phyloP scores from a whole-genome alignment of 176 grass and related monocot species.

The Musa troglodytarum region DNA sequence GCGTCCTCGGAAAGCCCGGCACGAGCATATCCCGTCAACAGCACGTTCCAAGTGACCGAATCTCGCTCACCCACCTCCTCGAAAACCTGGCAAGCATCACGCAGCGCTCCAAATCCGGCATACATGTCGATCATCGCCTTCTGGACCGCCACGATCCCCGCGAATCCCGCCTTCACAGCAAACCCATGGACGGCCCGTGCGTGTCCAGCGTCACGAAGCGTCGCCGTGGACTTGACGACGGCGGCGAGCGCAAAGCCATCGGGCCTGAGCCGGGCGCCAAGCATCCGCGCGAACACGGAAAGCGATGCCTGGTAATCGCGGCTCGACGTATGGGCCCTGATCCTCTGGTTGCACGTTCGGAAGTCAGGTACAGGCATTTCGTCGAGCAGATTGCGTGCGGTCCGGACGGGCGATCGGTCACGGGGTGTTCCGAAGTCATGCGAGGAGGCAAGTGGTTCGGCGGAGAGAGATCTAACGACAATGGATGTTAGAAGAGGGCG shows the following conservation, averaged over 20 bases:
- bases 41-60: conserved; percentile 56
- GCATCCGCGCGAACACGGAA: conserved; percentile 26
- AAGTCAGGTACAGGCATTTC: conserved; percentile 29
- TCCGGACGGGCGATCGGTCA: too few species aligned
- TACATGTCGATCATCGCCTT: conserved; percentile 61
- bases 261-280: conserved; percentile 4
- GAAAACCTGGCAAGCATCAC: conserved; percentile 35
- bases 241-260: conserved; percentile 46
- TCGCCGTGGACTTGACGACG: conserved; percentile 33
- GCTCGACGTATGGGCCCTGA: conserved; percentile 19
- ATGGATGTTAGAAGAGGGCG: too few species aligned
- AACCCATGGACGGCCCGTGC: conserved; percentile 46
- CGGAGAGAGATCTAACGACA: too few species aligned
- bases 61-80: conserved; percentile 37
- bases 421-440: background rate
- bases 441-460: background rate
- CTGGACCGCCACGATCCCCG: conserved; percentile 21
- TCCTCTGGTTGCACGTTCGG: conserved; percentile 18
- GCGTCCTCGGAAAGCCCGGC: conserved; percentile 21
- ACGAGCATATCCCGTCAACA: conserved; percentile 36
- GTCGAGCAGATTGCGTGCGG: conserved; percentile 25
- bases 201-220: background rate
- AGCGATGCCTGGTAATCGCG: conserved; percentile 12
- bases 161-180: conserved; percentile 30
- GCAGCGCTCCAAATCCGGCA: conserved; percentile 28